A percentile compares a stretch with the other conserved stretches of the same genome.
Evolutionary conservation across 371 early-diverging fungal species (phyloP).

Genomic region (Umbelopsis sp.): DNA sequence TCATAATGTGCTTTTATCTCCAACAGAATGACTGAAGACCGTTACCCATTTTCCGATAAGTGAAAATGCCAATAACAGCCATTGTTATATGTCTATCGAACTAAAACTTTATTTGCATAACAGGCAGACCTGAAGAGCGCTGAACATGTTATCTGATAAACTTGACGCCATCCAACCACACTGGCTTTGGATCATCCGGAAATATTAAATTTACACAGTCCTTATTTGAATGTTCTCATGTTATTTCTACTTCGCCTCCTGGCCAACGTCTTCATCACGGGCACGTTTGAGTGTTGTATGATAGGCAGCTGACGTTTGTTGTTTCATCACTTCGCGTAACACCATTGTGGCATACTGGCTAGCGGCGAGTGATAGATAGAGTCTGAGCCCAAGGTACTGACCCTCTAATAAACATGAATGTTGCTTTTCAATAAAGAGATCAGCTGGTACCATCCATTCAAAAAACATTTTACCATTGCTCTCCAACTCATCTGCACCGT

Average conservation of each 20-base stretch:
- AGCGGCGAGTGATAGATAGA: conserved; percentile 78
- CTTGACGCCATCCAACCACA: no score
- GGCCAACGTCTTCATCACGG: not conserved
- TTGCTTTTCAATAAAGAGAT: no score
- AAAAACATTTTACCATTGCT: conserved; percentile 23
- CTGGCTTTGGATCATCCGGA: no score
- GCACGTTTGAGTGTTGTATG: conserved; percentile 30
- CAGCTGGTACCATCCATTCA: not conserved
- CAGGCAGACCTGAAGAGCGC: no score
- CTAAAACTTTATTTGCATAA: no score
- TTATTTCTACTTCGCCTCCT: not conserved
- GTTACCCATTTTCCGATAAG: no score
- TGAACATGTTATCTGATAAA: no score
- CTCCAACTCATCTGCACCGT: conserved; percentile 52
- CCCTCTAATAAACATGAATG: conserved; percentile 44
- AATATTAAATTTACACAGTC: no score
- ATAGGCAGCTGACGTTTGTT: conserved; percentile 70
- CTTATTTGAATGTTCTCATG: not conserved
- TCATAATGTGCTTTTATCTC: no score
- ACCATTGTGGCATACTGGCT: conserved; percentile 98
- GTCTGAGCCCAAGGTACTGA: conserved; percentile 70
- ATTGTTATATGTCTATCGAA: no score
- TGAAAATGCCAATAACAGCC: no score
- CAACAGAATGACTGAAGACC: no score
- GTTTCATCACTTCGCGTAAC: conserved; percentile 88